phyloP scores from a whole-genome alignment of 805 yeast species.

The Wickerhamomyces canadensis region DNA sequence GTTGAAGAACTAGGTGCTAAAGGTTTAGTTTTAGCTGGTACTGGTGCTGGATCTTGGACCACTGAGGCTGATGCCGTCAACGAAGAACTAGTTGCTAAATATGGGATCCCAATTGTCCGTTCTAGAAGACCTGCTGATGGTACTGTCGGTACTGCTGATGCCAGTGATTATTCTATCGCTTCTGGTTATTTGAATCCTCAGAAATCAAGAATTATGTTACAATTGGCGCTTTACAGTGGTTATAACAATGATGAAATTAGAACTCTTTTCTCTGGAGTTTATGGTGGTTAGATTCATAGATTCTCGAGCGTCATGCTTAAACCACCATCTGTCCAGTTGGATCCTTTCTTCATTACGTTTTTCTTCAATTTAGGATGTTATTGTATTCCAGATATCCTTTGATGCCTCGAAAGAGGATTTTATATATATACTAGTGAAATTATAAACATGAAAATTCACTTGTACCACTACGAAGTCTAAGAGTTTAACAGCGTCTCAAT shows the following conservation, averaged over 20 bases:
- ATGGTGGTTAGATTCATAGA: conserved; percentile 44
- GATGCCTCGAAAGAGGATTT: too few relatives aligned
- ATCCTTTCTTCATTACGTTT: too few relatives aligned
- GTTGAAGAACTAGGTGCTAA: conserved; percentile 37
- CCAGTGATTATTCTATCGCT: conserved; percentile 33
- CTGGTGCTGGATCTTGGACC: conserved; percentile 59
- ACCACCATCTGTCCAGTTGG: too few relatives aligned
- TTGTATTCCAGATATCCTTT: too few relatives aligned
- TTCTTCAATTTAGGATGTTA: too few relatives aligned
- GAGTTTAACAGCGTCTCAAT: too few relatives aligned
- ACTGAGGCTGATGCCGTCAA: conserved; percentile 40
- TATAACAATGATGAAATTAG: conserved; percentile 36
- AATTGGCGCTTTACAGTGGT: conserved; percentile 39
- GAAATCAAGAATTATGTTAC: conserved; percentile 44
- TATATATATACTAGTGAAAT: too few relatives aligned
- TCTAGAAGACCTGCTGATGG: conserved; percentile 66
- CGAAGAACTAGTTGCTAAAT: conserved; percentile 28
- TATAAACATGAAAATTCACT: too few relatives aligned
- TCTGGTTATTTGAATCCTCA: conserved; percentile 49
- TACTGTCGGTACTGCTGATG: conserved; percentile 49
- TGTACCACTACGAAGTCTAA: too few relatives aligned
- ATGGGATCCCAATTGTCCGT: conserved; percentile 47
- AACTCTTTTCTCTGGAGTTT: conserved; percentile 43
- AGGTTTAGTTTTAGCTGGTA: conserved; percentile 59
- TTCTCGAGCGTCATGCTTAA: too few relatives aligned